Evolutionary conservation across 768 basidiomycete species (phyloP), one percentile per base, ranked within the genome.

Genomic region (Russula earlei): DNA sequence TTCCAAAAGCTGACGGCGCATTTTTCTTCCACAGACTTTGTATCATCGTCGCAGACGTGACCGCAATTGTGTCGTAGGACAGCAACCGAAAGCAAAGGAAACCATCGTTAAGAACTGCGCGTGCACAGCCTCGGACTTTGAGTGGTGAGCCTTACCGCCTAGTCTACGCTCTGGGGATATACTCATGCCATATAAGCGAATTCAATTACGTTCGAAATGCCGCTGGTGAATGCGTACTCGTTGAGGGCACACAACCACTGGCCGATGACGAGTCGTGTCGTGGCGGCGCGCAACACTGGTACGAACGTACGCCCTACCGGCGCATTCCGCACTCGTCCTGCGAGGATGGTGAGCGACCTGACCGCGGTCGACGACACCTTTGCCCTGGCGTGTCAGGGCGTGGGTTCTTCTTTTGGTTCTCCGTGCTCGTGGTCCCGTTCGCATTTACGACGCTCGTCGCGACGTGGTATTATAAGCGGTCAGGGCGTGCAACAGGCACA

Each of bases 311-410:
- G 0, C 73, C 84, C 5, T 95, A 95, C 67, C 87, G 93, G 49
- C 85, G 90, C 70, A 89, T 97, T 46, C 87, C 87, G 0, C 87
- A 87, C 68, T 95, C 94, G 34, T 80, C 75, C 20, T 99, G 96
- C 67, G 80, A 83, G 51, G 93, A 82, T 5, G 95, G 94, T 4
- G 60, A 70, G 1, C 78, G 87, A n/a, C 82, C 78, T 12, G 91
- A 99, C 67, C 82, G 75, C 37, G 96, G 96, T 5, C 64, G 65
- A 7, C 60, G 61, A 6, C 95, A 99, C 67, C 66, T 69, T 11
- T 99, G 96, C 68, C 92, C 93, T 0, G 92, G 92, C 0, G 72
- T 94, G 59, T 74, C 72, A 20, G 83, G 81, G 2, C 85, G 87
- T 65, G 75, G 89, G 34, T 71, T 75, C 4, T 72, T 88, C 67